These are phyloP conservation scores for Sporothrix curviconia DNA, from an alignment of 2,329 filamentous ascomycete species.

Conservation along the genomic window DNA sequence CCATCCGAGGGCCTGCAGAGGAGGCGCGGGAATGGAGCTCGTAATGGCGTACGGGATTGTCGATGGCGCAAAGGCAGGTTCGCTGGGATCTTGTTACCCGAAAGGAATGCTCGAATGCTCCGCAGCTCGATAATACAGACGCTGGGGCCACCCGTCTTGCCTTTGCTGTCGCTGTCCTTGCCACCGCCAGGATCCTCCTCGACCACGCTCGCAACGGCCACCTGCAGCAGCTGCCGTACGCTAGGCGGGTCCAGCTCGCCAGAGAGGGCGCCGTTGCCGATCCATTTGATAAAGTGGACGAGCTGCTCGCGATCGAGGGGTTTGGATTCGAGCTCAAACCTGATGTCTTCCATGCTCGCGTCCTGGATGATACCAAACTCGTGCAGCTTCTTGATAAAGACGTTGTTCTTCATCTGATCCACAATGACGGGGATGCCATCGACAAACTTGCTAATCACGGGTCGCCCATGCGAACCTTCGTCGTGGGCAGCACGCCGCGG, in stretches of 20 bases:
- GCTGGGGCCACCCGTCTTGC: slow-evolving; percentile 23
- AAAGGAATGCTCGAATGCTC: slow-evolving; percentile 68
- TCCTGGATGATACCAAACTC: slow-evolving; percentile 82
- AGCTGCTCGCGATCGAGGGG: slow-evolving; percentile 75
- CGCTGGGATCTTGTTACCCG: slow-evolving; percentile 70
- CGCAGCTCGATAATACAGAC: slow-evolving; percentile 68
- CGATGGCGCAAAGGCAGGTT: slow-evolving; percentile 68
- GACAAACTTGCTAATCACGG: slow-evolving; percentile 63
- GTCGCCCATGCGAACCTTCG: slow-evolving; percentile 70
- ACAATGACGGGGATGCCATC: slow-evolving; percentile 83
- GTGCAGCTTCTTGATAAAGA: slow-evolving; percentile 72
- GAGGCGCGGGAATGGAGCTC: slow-evolving; percentile 55
- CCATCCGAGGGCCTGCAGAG: slow-evolving; percentile 81
- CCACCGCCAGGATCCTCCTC: slow-evolving; percentile 25
- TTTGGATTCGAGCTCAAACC: slow-evolving; percentile 71
- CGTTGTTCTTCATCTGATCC: slow-evolving; percentile 63
- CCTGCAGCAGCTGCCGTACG: slow-evolving; percentile 65
- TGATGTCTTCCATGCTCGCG: slow-evolving; percentile 82
- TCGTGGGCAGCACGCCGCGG: slow-evolving; percentile 76
- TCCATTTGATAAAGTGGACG: slow-evolving; percentile 78
- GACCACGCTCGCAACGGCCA: slow-evolving; percentile 66
- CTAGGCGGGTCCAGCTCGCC: slow-evolving; percentile 65
- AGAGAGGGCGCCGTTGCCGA: slow-evolving; percentile 62
- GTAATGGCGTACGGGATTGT: slow-evolving; percentile 85
- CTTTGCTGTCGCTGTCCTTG: slow-evolving; percentile 35